Evolutionary conservation across 1,139 yeast genomes (phyloP).

Genomic region (Maudiozyma humilis): DNA sequence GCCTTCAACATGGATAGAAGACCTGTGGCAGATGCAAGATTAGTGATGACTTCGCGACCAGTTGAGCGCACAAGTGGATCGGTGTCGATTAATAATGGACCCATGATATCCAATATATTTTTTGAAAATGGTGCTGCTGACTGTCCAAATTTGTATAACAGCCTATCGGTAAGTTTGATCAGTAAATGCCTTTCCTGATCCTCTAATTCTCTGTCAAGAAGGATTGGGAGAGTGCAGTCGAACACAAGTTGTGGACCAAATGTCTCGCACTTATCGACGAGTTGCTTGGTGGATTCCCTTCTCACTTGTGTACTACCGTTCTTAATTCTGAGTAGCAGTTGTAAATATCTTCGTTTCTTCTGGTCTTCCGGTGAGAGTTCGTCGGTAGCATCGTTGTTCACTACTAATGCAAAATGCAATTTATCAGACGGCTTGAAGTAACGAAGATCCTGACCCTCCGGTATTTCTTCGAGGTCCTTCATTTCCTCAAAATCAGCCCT

Average conservation of each 20-base stretch:
- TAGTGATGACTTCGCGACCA: constrained; percentile 72
- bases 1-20: constrained; percentile 67
- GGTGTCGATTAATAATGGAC: constrained; percentile 76
- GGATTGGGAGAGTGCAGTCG: constrained; percentile 60
- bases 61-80: constrained; percentile 65
- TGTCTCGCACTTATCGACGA: constrained; percentile 54
- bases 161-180: constrained; percentile 66
- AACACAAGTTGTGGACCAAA: constrained; percentile 69
- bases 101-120: constrained; percentile 61
- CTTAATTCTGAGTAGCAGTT: constrained; percentile 58
- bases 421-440: constrained; percentile 66
- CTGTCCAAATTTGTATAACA: constrained; percentile 57
- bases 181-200: constrained; percentile 79
- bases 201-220: constrained; percentile 64
- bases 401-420: constrained; percentile 60
- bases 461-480: constrained; percentile 43
- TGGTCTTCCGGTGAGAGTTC: constrained; percentile 43
- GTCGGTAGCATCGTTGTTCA: constrained; percentile 34
- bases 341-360: constrained; percentile 55
- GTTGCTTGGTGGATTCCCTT: constrained; percentile 59
- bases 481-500: constrained; percentile 24
- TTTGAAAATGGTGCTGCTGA: constrained; percentile 66
- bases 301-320: constrained; percentile 67
- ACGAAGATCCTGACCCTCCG: constrained; percentile 57
- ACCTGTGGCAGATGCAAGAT: constrained; percentile 75